phyloP scores from a whole-genome alignment of 1,139 yeast species.

The Debaryomyces sp. region DNA sequence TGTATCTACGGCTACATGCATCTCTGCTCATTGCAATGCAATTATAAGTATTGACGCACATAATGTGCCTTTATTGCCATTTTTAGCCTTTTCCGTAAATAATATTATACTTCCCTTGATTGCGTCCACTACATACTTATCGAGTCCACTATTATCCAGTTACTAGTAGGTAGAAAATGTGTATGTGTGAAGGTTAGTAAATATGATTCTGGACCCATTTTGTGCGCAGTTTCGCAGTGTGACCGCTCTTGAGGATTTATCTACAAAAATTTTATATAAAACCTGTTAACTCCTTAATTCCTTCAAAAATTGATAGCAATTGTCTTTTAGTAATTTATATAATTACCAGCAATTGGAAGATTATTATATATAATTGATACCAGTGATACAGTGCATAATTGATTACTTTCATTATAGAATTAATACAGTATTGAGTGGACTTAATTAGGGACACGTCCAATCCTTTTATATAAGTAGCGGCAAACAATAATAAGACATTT shows the following conservation, averaged over 20 bases:
- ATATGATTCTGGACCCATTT: conserved; percentile 6
- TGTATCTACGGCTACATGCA: background rate
- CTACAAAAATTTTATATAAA: conserved; percentile 5
- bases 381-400: conserved; percentile 2
- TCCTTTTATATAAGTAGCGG: conserved; percentile 3
- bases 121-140: background rate
- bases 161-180: background rate
- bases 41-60: background rate
- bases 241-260: conserved; percentile 4
- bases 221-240: conserved; percentile 8
- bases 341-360: background rate
- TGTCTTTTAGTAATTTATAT: background rate
- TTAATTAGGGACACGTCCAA: conserved; percentile 7
- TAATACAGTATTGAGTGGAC: conserved; percentile 2
- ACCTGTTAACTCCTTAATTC: conserved; percentile 1
- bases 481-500: background rate
- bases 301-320: conserved; percentile 1
- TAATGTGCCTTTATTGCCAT: background rate
- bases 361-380: background rate
- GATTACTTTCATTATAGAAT: conserved; percentile 7
- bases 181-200: background rate
- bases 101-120: background rate
- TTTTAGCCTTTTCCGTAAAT: background rate
- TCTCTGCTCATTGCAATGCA: conserved; percentile 4
- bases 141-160: background rate